phyloP scores from a whole-genome alignment of 129 eudicot species.

The Chrysanthemum makinoi region DNA sequence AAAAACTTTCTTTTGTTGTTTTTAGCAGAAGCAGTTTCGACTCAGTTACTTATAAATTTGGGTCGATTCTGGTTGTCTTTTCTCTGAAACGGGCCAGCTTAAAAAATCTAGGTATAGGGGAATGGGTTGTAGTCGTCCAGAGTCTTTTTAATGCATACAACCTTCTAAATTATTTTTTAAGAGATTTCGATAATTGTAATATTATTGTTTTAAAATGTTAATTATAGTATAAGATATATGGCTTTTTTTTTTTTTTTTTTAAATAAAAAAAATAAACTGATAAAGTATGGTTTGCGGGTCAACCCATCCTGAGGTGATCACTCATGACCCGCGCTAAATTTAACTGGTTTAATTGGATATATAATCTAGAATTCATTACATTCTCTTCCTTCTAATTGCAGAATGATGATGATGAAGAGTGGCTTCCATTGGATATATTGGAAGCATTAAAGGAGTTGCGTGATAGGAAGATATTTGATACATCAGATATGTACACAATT shows the following conservation, averaged over 20 bases:
- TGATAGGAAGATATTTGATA: conserved; percentile 67
- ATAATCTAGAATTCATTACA: background rate
- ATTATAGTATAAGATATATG: background rate
- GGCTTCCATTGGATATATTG: conserved; percentile 77
- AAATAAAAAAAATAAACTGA: background rate
- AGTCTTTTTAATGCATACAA: conserved; percentile 5
- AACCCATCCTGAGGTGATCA: background rate
- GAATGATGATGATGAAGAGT: conserved; percentile 90
- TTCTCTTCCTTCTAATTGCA: conserved; percentile 22
- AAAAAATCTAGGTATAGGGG: background rate
- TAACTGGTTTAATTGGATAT: background rate
- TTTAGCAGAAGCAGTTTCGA: background rate
- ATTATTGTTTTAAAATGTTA: no score
- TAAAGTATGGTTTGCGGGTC: background rate
- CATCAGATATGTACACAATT: conserved; percentile 85
- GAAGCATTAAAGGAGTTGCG: conserved; percentile 89
- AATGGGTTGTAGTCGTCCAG: background rate
- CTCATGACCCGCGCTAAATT: background rate
- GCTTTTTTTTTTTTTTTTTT: background rate
- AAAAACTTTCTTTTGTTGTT: background rate
- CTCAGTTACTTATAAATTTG: background rate
- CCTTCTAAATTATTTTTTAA: background rate
- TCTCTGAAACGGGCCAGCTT: background rate
- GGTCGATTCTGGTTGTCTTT: background rate
- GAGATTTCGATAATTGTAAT: no score